phyloP scores from a whole-genome alignment of 345 rosid species.

The Euphorbia pulcherrima region DNA sequence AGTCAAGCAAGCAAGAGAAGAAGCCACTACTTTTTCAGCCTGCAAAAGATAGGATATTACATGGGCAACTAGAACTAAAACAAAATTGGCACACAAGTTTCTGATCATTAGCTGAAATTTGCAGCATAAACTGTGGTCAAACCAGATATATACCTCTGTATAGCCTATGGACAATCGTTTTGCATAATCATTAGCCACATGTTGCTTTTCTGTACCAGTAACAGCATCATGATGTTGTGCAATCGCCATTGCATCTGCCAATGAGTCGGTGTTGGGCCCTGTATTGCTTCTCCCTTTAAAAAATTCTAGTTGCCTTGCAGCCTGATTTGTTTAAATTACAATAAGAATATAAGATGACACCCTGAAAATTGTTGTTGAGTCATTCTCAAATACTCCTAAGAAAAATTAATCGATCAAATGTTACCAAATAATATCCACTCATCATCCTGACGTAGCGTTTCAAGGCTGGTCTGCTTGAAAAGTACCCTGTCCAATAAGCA shows the following conservation, averaged over 20 bases:
- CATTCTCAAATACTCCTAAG: conserved; percentile 4
- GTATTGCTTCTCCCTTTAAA: conserved; percentile 61
- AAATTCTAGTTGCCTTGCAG: conserved; percentile 89
- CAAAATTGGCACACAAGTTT: neutral
- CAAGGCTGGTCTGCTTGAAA: conserved; percentile 83
- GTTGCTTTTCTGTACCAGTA: conserved; percentile 86
- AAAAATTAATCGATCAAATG: conserved; percentile 11
- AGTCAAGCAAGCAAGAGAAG: conserved; percentile 68
- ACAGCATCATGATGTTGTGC: conserved; percentile 99
- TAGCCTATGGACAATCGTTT: conserved; percentile 85
- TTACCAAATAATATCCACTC: conserved; percentile 95
- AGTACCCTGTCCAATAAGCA: conserved; percentile 98
- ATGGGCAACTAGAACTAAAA: neutral
- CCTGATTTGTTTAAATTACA: conserved; percentile 43
- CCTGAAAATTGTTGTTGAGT: conserved; percentile 10
- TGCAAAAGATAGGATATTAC: conserved; percentile 26
- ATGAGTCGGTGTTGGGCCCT: conserved; percentile 67
- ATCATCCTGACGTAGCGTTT: conserved; percentile 83
- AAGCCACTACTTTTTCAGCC: conserved; percentile 81
- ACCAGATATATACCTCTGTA: conserved; percentile 50
- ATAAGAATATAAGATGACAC: conserved; percentile 15
- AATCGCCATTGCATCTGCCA: conserved; percentile 91
- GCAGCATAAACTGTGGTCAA: conserved; percentile 13
- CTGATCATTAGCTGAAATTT: neutral
- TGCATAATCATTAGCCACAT: conserved; percentile 90